Base-by-base conservation (phyloP, 768 basidiomycete genomes). In the Pilatotrama ljubarskyi region DNA sequence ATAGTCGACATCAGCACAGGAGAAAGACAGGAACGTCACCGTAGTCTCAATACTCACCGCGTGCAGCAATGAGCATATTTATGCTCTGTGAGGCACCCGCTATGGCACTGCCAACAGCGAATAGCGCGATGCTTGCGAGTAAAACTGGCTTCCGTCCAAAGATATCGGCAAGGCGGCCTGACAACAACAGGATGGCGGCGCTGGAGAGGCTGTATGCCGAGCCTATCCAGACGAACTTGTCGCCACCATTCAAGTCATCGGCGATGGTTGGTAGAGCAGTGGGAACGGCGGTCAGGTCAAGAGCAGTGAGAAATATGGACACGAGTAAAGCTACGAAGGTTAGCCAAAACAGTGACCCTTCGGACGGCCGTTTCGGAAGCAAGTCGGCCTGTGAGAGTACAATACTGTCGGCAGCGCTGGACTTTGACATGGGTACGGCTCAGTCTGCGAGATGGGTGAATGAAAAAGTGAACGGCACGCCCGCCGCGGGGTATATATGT, bases 181-280 rank as follows among this genome's bases (percentile, higher is more conserved):
- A 71, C 60, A 78, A 61, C 0, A 79, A 80, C 9, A 82, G 68
- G 44, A 78, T 63, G 0, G 78, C 76, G 3, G 80, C 76, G 0
- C 73, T 71, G 1, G 78, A 64, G 4, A 83, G 67, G 0, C 76
- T 70, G 58, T 79, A 84, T 3, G 79, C 76, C 2, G 73, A 67
- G 1, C 75, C 80, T 18, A 82, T 71, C 82, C 82, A 83, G 1
- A 75, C 62, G 52, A 78, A 82, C 25, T 78, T 68, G 38, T 65
- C 65, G 0, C 65, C 65, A 9, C 74, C 75, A 17, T 76, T 51
- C 2, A 82, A 68, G 8, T 73, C 72, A 32, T 71, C 59, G 7
- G 74, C 70, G 37, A 81, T 81, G 7, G 76, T 77, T 0, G 80
- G 80, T 1, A 78, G 72, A 5, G 78, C 79, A 0, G 76, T 80